phyloP scores from a whole-genome alignment of 495 filamentous ascomycete species.

The Annulohypoxylon bovei region DNA sequence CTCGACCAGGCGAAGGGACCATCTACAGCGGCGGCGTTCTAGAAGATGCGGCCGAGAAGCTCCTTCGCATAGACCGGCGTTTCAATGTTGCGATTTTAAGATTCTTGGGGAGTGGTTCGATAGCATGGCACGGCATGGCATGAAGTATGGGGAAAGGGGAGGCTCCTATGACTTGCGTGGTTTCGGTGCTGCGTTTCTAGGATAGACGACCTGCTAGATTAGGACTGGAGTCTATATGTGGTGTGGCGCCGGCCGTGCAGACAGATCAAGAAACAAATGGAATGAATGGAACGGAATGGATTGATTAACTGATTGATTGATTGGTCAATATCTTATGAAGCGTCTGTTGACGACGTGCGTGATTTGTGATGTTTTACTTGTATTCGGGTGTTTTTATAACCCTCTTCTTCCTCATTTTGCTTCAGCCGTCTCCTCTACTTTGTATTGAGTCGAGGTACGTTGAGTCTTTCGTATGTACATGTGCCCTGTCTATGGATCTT shows the following conservation, averaged over 20 bases:
- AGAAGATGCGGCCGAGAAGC: conserved; percentile 30
- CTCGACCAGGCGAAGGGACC: conserved; percentile 9
- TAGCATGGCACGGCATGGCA: neutral
- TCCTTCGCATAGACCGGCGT: conserved; percentile 28
- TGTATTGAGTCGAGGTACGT: neutral
- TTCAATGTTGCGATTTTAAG: no score
- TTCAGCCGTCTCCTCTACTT: neutral
- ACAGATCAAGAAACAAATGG: neutral
- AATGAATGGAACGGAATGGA: neutral
- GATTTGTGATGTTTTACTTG: neutral
- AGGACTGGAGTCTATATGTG: neutral
- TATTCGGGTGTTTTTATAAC: neutral
- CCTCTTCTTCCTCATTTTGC: neutral
- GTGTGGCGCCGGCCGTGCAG: conserved; percentile 15
- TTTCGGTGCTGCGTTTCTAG: conserved; percentile 5
- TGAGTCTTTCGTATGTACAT: conserved; percentile 42
- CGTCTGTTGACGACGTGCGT: neutral
- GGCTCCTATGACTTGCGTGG: neutral
- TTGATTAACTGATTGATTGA: conserved; percentile 9
- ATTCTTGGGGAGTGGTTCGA: neutral
- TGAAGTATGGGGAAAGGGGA: neutral
- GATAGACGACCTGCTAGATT: conserved; percentile 27
- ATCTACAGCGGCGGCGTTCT: neutral
- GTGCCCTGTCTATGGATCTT: conserved; percentile 22
- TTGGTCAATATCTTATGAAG: neutral